Conservation (phyloP, 805 yeast species). For the Isabelozyma gotoi region DNA sequence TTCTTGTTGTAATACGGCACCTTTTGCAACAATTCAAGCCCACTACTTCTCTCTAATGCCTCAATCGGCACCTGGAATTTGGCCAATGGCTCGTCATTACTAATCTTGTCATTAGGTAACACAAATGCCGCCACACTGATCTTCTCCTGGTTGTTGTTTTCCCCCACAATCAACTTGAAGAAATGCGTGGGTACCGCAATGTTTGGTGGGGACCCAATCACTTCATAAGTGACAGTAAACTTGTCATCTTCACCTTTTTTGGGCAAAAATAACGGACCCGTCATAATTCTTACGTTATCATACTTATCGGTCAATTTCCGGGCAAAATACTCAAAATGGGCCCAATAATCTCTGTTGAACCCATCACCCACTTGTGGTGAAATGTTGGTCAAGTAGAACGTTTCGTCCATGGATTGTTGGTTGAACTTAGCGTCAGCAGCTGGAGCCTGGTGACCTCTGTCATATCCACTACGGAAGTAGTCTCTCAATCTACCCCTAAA, state of each 20-base stretch:
- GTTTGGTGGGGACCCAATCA: constrained; percentile 94
- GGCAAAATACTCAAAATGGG: constrained; percentile 88
- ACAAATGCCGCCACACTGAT: constrained; percentile 91
- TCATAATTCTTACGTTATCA: constrained; percentile 77
- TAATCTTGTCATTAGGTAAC: constrained; percentile 80
- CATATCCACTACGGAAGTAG: constrained; percentile 93
- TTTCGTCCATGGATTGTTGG: constrained; percentile 93
- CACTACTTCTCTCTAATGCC: constrained; percentile 84
- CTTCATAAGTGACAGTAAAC: constrained; percentile 80
- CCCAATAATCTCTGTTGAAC: constrained; percentile 96
- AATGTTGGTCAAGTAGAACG: constrained; percentile 86
- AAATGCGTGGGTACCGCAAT: constrained; percentile 98
- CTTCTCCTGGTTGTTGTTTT: constrained; percentile 43
- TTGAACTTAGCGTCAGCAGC: constrained; percentile 95
- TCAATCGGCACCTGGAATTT: constrained; percentile 86
- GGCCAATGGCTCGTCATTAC: constrained; percentile 67
- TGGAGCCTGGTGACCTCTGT: constrained; percentile 96
- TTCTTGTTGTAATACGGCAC: constrained; percentile 57
- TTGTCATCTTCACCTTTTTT: constrained; percentile 79
- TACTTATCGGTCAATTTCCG: constrained; percentile 74
- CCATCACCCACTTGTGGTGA: constrained; percentile 98
- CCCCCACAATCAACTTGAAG: constrained; percentile 87
- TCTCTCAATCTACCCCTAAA: constrained; percentile 80
- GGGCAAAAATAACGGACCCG: constrained; percentile 93
- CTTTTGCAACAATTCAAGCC: constrained; percentile 74